Evolutionary conservation across 2,329 filamentous ascomycete genomes (phyloP), one percentile per base, ranked within the genome.

Genomic region (Periconia macrospinosa): DNA sequence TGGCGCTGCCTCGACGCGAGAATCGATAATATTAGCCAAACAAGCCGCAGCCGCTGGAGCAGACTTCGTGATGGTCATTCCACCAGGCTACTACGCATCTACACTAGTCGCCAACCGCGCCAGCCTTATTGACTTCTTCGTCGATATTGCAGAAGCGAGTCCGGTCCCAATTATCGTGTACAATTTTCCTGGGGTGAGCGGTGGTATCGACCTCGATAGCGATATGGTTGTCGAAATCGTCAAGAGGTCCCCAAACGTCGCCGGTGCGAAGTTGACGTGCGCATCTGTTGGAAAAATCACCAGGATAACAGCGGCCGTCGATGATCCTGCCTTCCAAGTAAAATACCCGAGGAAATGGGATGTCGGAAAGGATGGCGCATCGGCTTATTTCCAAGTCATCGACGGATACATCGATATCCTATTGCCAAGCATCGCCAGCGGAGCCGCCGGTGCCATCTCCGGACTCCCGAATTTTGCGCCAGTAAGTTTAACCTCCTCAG

Each of bases 391-490:
- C 30, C 50, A 47, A 23, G 50, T 47, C 17, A 42, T 51, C 33
- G 43, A 52, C 33, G 50, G 50, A 7, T 47, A 47, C 27, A 52
- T 52, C 17, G 50, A 52, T 35, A 52, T 47, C 33, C 17, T 52
- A n/a, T 41, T 41, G 50, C 44, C 50, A 2, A 47, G 43, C 23
- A 40, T 52, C 41, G 50, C 45, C 13, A 41, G 43, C 27, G 33
- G 44, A 14, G 50, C 50, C 2, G 50, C 43, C n/a, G 50, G 50
- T 41, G 44, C 45, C 10, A 47, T 45, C 23, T 50, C 48, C 14
- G 41, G 40, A 13, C 23, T 50, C 5, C 40, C 48, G 2, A 50
- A 50, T 27, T 50, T 50, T 23, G 41, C 48, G 11, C 48, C 23
- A 17, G 37, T 30, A 50, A 10, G 19, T 20, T 3, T 19, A 17